Conservation (phyloP, 2,329 filamentous ascomycete genomes). For the Monosporascus sp. region DNA sequence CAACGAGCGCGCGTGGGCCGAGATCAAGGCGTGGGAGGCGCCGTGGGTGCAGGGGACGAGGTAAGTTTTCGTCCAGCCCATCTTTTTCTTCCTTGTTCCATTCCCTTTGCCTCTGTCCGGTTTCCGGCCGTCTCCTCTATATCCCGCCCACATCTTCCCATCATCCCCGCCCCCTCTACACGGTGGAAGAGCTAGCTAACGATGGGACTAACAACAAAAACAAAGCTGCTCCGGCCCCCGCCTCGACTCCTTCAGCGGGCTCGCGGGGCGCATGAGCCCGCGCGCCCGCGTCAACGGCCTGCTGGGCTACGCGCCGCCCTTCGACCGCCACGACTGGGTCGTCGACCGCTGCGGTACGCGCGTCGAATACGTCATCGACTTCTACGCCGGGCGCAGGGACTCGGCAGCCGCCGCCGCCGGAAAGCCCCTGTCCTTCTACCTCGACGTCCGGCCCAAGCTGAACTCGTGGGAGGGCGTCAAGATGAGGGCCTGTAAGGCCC, state of each 20-base stretch:
- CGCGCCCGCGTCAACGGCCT: conserved; percentile 76
- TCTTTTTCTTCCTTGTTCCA: background rate
- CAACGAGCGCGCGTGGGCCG: conserved; percentile 91
- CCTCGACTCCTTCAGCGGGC: conserved; percentile 77
- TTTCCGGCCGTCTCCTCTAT: no score
- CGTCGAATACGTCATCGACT: conserved; percentile 96
- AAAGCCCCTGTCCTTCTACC: conserved; percentile 51
- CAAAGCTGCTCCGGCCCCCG: conserved; percentile 69
- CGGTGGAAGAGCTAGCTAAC: no score
- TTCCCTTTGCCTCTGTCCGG: background rate
- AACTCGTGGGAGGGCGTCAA: conserved; percentile 64
- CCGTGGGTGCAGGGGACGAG: conserved; percentile 41
- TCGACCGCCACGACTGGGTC: conserved; percentile 96
- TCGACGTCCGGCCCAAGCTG: conserved; percentile 64
- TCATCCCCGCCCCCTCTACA: no score
- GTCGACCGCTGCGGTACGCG: conserved; percentile 82
- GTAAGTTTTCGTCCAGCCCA: background rate
- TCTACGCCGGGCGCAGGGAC: conserved; percentile 75
- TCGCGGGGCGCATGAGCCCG: conserved; percentile 66
- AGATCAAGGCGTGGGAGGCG: conserved; percentile 86
- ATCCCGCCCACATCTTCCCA: no score
- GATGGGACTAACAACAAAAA: background rate
- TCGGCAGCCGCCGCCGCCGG: background rate
- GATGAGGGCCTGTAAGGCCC: conserved; percentile 52
- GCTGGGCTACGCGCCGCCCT: conserved; percentile 84